Conservation (phyloP, 2,329 filamentous ascomycete species). For the Ophiocordyceps camponoti-leonardi region DNA sequence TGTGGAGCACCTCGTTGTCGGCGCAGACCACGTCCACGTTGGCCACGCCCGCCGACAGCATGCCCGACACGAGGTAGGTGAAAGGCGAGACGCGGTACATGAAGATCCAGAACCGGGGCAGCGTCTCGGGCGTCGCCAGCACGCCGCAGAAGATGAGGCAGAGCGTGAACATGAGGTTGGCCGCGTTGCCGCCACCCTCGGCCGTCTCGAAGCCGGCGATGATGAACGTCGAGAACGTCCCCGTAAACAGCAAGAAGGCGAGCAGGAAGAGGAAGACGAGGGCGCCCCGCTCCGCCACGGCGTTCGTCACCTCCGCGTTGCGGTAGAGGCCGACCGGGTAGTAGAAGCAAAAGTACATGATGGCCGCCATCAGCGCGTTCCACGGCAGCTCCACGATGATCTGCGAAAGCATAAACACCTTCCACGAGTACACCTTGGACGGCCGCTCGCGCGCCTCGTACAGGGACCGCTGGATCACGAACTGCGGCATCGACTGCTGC, state of each 20-base stretch:
- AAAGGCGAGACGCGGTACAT: conserved; percentile 68
- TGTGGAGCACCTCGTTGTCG: conserved; percentile 48
- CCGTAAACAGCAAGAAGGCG: conserved; percentile 63
- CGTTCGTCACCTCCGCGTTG: conserved; percentile 45
- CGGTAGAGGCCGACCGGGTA: conserved; percentile 65
- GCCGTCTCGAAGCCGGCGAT: conserved; percentile 61
- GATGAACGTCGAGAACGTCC: conserved; percentile 63
- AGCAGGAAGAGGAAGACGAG: conserved; percentile 66
- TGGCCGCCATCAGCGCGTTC: conserved; percentile 58
- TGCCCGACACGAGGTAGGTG: conserved; percentile 60
- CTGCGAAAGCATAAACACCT: conserved; percentile 68
- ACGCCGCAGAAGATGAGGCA: conserved; percentile 63
- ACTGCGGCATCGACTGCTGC: conserved; percentile 73
- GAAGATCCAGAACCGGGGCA: conserved; percentile 69
- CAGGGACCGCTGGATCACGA: conserved; percentile 62
- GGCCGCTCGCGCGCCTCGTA: conserved; percentile 78
- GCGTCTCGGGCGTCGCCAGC: conserved; percentile 40
- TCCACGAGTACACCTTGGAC: conserved; percentile 72
- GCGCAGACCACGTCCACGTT: conserved; percentile 50
- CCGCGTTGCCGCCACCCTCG: conserved; percentile 59
- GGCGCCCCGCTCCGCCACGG: conserved; percentile 50
- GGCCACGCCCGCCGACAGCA: conserved; percentile 54
- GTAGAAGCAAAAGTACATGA: conserved; percentile 73
- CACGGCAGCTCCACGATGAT: conserved; percentile 76
- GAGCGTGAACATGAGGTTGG: conserved; percentile 57